Conservation (phyloP, 176 grass and related monocot species). For the Oryza longistaminata region DNA sequence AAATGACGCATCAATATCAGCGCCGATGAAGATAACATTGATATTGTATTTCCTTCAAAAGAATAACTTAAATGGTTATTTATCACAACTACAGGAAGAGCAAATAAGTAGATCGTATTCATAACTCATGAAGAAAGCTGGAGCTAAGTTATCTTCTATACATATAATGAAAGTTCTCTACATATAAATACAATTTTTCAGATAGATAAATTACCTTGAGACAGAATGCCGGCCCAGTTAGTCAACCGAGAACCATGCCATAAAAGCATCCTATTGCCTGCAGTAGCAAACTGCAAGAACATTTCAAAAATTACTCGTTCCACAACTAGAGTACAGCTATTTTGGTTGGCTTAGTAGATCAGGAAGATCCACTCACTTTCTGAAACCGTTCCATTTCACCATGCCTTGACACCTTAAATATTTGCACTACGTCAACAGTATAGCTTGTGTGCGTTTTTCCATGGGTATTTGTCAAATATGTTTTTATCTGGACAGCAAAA, state of each 20-base stretch:
- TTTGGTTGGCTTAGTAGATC: slow-evolving; percentile 18
- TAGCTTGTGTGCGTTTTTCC: slow-evolving; percentile 79
- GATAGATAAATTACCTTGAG: slow-evolving; percentile 61
- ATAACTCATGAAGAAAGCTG: slow-evolving; percentile 15
- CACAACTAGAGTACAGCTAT: not conserved
- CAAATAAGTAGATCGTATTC: not conserved
- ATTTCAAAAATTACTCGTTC: slow-evolving; percentile 22
- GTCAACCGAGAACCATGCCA: slow-evolving; percentile 96
- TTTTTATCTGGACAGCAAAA: slow-evolving; percentile 66
- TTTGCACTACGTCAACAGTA: slow-evolving; percentile 75
- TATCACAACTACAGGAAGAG: not conserved
- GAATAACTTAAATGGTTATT: slow-evolving; percentile 2
- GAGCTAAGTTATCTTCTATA: slow-evolving; percentile 19
- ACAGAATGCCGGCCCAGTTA: slow-evolving; percentile 94
- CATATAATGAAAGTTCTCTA: not conserved
- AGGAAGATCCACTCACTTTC: slow-evolving; percentile 55
- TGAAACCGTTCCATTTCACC: slow-evolving; percentile 71
- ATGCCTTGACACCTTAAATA: slow-evolving; percentile 81
- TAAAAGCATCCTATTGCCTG: slow-evolving; percentile 92
- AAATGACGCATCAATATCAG: slow-evolving; percentile 15
- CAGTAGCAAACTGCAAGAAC: slow-evolving; percentile 60
- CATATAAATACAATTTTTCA: not conserved
- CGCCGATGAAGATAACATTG: slow-evolving; percentile 16
- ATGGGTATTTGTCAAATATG: slow-evolving; percentile 81
- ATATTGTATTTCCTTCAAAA: not conserved